Evolutionary conservation across 495 filamentous ascomycete species (phyloP), one percentile per base, ranked within the genome.

Genomic region (Xylaria curta): DNA sequence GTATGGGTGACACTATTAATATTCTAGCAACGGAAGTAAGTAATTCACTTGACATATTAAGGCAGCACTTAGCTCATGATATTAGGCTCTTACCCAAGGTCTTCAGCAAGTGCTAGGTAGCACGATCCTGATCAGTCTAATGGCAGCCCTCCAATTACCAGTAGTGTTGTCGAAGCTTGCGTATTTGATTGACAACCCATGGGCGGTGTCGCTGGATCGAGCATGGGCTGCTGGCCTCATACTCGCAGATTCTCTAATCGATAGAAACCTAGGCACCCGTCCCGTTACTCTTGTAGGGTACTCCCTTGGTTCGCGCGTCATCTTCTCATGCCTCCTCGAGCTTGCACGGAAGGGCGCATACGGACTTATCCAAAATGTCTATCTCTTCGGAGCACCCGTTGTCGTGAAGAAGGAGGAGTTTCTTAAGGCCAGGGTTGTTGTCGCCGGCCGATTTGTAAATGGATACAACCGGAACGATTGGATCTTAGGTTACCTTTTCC

Each of bases 151-250:
- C n/a, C 94, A 97, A 80, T 82, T 98, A 8, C 96, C 96, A 3
- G 89, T 99, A 40, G 91, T 98, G 3, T 85, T 99, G 28, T 94
- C 95, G 3, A 99, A 99, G 77, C 90, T 99, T 10, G 88, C 96
- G 4, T 99, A 99, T 76, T 85, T 99, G 10, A 97, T 99, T 76
- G 96, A 99, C 80, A 99, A 99, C 74, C 96, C 96, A 0, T 99
- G 96, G 96, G 93, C 90, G 19, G 95, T 97, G 21, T 98, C 97
- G 3, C 87, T 97, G 31, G 93, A 94, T 71, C 91, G 96, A 69
- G 97, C 96, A 47, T 92, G 91, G 72, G 85, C 91, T 63, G 93
- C 95, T 33, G 96, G 96, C 6, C 85, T 97, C n/a, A 96, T 99
- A 75, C 88, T 99, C 31, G 96, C 96, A 1, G 96, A 99, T 81